phyloP scores from a whole-genome alignment of 208 protist genomes.

The Acanthamoeba castellanii region DNA sequence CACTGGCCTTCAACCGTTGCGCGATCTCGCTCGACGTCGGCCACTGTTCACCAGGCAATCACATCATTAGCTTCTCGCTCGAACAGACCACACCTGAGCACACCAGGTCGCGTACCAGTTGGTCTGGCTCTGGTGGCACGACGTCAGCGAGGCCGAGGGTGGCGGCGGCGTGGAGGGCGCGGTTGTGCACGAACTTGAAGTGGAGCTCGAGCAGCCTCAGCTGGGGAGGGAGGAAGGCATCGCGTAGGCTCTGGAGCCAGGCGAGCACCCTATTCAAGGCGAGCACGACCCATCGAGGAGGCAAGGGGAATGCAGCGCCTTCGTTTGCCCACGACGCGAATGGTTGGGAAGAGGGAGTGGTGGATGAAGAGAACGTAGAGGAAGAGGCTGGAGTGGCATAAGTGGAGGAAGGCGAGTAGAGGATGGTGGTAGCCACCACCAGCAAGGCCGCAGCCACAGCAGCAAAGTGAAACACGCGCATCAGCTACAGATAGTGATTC shows the following conservation, averaged over 20 bases:
- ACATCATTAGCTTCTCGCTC: background rate
- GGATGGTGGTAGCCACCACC: background rate
- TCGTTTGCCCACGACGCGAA: background rate
- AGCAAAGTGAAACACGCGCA: background rate
- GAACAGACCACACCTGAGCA: too few species aligned
- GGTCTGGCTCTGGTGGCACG: background rate
- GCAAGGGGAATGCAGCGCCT: background rate
- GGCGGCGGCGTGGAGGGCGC: slow-evolving; percentile 42
- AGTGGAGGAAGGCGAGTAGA: background rate
- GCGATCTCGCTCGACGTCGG: slow-evolving; percentile 16
- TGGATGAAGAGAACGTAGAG: too few species aligned
- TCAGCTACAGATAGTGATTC: background rate
- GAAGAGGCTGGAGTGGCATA: background rate
- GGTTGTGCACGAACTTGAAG: slow-evolving; percentile 46
- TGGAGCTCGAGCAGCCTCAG: slow-evolving; percentile 14
- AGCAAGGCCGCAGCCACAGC: background rate
- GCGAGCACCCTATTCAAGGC: background rate
- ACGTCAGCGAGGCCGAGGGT: background rate
- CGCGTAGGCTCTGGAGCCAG: background rate
- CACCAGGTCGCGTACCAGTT: background rate
- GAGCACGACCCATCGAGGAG: slow-evolving; percentile 30
- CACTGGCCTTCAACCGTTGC: background rate
- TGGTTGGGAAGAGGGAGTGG: background rate
- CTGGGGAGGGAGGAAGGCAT: background rate
- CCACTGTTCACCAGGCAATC: background rate